phyloP scores from a whole-genome alignment of 805 yeast species.

The Saccharomyces mikatae region DNA sequence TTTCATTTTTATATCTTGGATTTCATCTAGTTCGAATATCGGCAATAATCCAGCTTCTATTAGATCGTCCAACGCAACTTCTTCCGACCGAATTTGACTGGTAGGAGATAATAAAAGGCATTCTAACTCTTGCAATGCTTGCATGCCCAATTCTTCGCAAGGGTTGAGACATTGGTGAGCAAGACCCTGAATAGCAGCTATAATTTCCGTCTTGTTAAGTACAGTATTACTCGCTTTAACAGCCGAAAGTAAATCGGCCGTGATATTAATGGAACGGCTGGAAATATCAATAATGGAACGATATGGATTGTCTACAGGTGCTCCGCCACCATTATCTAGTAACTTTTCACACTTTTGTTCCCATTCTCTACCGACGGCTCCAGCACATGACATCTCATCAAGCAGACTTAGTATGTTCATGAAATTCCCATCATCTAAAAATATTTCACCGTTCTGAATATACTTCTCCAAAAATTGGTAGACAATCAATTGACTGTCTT shows the following conservation, averaged over 20 bases:
- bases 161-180: conserved; percentile 86
- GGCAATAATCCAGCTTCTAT: conserved; percentile 70
- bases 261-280: conserved; percentile 50
- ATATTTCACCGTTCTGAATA: neutral
- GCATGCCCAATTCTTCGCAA: conserved; percentile 61
- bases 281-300: conserved; percentile 50
- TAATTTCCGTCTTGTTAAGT: conserved; percentile 28
- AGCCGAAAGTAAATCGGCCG: conserved; percentile 39
- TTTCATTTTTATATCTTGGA: conserved; percentile 35
- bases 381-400: conserved; percentile 70
- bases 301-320: conserved; percentile 36
- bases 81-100: neutral
- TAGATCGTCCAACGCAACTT: conserved; percentile 16
- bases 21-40: conserved; percentile 48
- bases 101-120: neutral
- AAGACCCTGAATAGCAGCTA: conserved; percentile 65
- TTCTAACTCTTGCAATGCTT: conserved; percentile 55
- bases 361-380: conserved; percentile 67
- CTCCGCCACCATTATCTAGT: conserved; percentile 35
- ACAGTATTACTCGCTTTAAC: conserved; percentile 22
- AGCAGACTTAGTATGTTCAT: conserved; percentile 58
- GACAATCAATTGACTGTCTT: neutral
- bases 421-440: conserved; percentile 37
- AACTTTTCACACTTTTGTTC: conserved; percentile 51
- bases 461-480: neutral